Base-by-base conservation (phyloP, 179 eudicot genomes). In the Patellifolia procumbens region DNA sequence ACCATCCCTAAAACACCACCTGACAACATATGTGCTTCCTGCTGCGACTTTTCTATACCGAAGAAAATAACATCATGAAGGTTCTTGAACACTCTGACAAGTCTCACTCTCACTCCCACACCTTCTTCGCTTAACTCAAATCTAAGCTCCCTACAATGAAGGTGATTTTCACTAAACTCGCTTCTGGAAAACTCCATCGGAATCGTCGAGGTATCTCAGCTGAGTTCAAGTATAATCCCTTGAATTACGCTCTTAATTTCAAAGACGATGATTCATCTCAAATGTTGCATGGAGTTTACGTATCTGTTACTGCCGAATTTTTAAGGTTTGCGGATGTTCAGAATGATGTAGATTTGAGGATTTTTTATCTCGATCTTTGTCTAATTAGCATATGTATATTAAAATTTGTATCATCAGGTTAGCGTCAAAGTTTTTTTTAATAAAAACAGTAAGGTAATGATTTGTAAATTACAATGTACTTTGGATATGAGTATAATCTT, bases 201-300 rank as follows among this genome's bases (percentile, higher is more conserved):
- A 63, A 75, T 74, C 82, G 82, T 79, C 76, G 79, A 1, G 52
- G 20, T 7, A 69, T 62, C 76, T 49, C 85, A 22, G 56, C 72
- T 28, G 85, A 85, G 76, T 85, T 79, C 68, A 58, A 79, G 35
- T 85, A 85, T 69, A 83, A 85, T 32, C 83, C 87, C 19, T 43
- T 82, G 45, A 85, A 83, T 67, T 85, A 85, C 78, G 81, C 85
- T 59, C 83, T 85, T 46, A 85, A 85, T 61, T 85, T 85, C 72
- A 83, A 85, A 26, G 85, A 85, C 26, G 85, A 82, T 72, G 72
- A 78, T 22, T 37, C 81, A 0, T 34, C 70, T 28, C 65, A 73
- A 43, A 72, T 63, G 68, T 79, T 15, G 80, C 76, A 12, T 78
- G 78, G 75, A 84, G 84, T 60, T 82, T 72, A 72, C 46, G 11